These are phyloP conservation scores for Blastobotrys robertii DNA, from an alignment of 805 yeast species.

Conservation along the genomic window DNA sequence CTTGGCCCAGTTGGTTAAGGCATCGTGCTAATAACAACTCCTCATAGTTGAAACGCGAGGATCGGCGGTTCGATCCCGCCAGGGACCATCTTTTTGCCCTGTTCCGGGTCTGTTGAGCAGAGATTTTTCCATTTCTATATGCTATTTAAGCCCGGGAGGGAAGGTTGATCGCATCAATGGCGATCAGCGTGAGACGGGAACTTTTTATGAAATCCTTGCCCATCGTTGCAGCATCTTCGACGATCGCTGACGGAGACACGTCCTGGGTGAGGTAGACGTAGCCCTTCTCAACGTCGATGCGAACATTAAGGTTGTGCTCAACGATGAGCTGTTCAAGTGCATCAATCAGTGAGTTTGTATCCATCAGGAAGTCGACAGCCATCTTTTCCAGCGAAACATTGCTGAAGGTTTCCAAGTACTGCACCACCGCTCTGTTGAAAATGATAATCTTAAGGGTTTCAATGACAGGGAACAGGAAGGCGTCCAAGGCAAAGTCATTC, in stretches of 20 bases:
- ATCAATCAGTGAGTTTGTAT: background rate
- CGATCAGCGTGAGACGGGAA: conserved; percentile 2
- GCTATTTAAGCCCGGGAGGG: background rate
- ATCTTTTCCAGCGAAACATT: conserved; percentile 3
- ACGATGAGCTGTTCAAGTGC: conserved; percentile 4
- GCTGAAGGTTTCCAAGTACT: conserved; percentile 7
- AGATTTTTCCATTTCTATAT: no score
- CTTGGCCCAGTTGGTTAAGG: no score
- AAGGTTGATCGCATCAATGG: conserved; percentile 1
- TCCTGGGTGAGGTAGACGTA: background rate
- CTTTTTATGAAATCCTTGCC: conserved; percentile 1
- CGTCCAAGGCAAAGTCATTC: conserved; percentile 5
- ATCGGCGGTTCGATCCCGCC: background rate
- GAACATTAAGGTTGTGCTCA: background rate
- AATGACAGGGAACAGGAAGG: conserved; percentile 4
- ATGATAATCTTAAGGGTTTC: conserved; percentile 2
- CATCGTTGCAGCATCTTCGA: background rate
- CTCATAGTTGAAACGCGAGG: no score
- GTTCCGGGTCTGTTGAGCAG: no score
- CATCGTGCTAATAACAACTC: no score
- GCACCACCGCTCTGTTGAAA: conserved; percentile 5
- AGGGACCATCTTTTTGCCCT: background rate
- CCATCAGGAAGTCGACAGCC: conserved; percentile 4
- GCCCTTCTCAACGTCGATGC: conserved; percentile 1
- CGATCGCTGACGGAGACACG: background rate